These are phyloP conservation scores for Zygoascus meyerae DNA, from an alignment of 1,139 yeast genomes.

Conservation along the genomic window DNA sequence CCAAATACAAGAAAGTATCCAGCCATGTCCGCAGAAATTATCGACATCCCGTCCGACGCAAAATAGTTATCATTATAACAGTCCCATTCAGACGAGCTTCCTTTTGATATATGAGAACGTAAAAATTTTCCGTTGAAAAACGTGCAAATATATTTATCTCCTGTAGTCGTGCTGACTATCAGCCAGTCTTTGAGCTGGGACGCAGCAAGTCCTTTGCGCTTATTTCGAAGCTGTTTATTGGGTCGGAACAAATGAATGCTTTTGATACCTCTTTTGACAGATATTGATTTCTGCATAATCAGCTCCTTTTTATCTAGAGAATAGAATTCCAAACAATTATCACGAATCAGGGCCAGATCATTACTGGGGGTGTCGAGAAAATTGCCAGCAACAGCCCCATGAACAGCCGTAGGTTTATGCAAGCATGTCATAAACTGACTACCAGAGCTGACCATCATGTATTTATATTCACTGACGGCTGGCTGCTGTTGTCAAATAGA, in stretches of 20 bases:
- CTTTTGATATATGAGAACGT: slow-evolving; percentile 1
- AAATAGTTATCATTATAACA: not conserved
- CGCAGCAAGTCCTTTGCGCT: not conserved
- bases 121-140: slow-evolving; percentile 6
- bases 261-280: not conserved
- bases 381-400: slow-evolving; percentile 1
- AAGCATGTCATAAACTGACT: not conserved
- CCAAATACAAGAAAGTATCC: not conserved
- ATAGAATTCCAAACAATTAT: slow-evolving; percentile 1
- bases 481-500: too few relatives aligned
- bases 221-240: not conserved
- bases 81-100: not conserved
- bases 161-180: not conserved
- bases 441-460: too few relatives aligned
- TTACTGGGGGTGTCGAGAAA: not conserved
- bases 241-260: not conserved
- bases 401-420: slow-evolving; percentile 1
- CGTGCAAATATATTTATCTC: slow-evolving; percentile 3
- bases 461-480: too few relatives aligned
- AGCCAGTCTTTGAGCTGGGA: slow-evolving; percentile 4
- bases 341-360: slow-evolving; percentile 5
- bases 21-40: not conserved
- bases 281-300: not conserved
- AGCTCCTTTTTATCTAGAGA: slow-evolving; percentile 1
- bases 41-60: not conserved